Conservation (phyloP, 257 asterid species). For the Solanum piurae region DNA sequence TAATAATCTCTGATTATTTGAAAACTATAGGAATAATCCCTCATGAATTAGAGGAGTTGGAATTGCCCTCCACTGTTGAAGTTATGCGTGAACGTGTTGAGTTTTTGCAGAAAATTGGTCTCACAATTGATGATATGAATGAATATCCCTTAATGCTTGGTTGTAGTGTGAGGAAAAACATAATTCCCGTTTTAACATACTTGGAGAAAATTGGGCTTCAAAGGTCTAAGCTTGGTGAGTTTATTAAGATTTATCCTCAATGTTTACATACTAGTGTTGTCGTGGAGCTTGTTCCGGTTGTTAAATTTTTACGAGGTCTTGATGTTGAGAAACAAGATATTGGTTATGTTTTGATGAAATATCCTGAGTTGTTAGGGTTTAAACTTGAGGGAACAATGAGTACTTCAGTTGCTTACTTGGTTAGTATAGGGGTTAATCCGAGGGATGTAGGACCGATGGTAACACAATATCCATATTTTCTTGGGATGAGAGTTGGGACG, state of each 20-base stretch:
- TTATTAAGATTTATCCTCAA: conserved; percentile 73
- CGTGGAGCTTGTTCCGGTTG: conserved; percentile 80
- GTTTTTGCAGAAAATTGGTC: conserved; percentile 80
- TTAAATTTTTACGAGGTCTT: conserved; percentile 71
- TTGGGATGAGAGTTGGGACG: conserved; percentile 97
- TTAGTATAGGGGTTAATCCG: conserved; percentile 85
- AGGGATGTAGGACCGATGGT: conserved; percentile 97
- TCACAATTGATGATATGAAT: conserved; percentile 69
- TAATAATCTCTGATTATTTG: conserved; percentile 69
- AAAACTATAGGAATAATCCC: conserved; percentile 76
- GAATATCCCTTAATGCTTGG: conserved; percentile 88
- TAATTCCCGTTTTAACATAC: conserved; percentile 77
- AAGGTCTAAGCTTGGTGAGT: conserved; percentile 70
- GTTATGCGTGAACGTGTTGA: conserved; percentile 88
- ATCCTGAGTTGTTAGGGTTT: conserved; percentile 79
- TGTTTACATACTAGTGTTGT: conserved; percentile 86
- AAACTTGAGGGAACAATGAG: conserved; percentile 97
- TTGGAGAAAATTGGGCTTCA: conserved; percentile 81
- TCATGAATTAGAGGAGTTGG: conserved; percentile 73
- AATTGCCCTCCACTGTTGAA: conserved; percentile 83
- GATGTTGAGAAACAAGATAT: conserved; percentile 87
- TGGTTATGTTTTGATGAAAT: conserved; percentile 83
- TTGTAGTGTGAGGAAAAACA: conserved; percentile 78
- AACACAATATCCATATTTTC: conserved; percentile 77
- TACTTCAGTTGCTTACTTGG: conserved; percentile 80